phyloP scores from a whole-genome alignment of 345 rosid species.

The Cochlearia excelsa region DNA sequence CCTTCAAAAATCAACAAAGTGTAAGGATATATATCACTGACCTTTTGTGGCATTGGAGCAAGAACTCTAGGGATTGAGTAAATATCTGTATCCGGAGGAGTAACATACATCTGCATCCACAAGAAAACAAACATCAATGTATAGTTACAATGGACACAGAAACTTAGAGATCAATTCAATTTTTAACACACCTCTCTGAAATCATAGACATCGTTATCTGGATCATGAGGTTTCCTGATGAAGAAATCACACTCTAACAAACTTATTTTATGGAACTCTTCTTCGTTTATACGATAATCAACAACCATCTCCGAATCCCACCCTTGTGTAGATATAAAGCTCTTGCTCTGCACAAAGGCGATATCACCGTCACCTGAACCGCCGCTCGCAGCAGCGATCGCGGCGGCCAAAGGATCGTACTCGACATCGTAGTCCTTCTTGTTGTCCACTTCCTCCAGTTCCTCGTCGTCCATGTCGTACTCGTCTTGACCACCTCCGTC shows the following conservation, averaged over 20 bases:
- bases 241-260: slow-evolving; percentile 90
- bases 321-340: slow-evolving; percentile 67
- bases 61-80: slow-evolving; percentile 88
- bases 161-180: neutral
- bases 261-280: slow-evolving; percentile 82
- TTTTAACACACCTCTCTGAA: slow-evolving; percentile 84
- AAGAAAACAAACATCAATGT: neutral
- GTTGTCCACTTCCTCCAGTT: slow-evolving; percentile 81
- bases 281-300: slow-evolving; percentile 86
- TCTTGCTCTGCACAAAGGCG: slow-evolving; percentile 65
- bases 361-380: slow-evolving; percentile 51
- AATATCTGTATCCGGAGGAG: slow-evolving; percentile 90
- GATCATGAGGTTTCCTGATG: slow-evolving; percentile 90
- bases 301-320: slow-evolving; percentile 91
- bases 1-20: neutral
- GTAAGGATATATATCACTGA: slow-evolving; percentile 15
- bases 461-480: slow-evolving; percentile 82
- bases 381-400: slow-evolving; percentile 29
- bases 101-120: slow-evolving; percentile 84
- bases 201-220: slow-evolving; percentile 88
- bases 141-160: neutral
- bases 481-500: slow-evolving; percentile 65
- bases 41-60: slow-evolving; percentile 92
- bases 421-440: slow-evolving; percentile 89
- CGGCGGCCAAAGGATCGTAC: slow-evolving; percentile 60